These are phyloP conservation scores for Zalaria obscura DNA, from an alignment of 2,329 filamentous ascomycete species.

Conservation along the genomic window DNA sequence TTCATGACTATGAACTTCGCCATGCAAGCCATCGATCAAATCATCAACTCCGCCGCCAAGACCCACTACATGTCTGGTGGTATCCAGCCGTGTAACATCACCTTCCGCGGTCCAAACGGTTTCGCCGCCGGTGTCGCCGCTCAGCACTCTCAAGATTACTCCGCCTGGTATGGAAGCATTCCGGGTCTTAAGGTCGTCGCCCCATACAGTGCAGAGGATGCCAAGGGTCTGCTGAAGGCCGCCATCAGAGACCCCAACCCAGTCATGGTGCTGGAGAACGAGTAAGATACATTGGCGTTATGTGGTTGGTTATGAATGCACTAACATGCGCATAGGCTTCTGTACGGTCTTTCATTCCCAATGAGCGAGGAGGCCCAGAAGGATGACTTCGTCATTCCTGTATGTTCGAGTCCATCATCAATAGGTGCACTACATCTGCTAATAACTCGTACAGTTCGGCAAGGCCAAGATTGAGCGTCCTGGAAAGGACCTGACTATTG, in stretches of 20 bases:
- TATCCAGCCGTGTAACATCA: constrained; percentile 99
- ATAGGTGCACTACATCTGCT: constrained; percentile 1
- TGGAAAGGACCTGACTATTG: constrained; percentile 92
- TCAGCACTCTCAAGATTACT: constrained; percentile 98
- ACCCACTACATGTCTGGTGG: constrained; percentile 99
- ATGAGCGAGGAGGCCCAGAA: constrained; percentile 96
- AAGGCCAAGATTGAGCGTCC: constrained; percentile 98
- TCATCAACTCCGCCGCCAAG: constrained; percentile 98
- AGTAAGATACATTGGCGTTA: constrained; percentile 19
- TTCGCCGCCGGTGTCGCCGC: constrained; percentile 91
- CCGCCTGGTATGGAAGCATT: constrained; percentile 96
- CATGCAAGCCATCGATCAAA: constrained; percentile 99
- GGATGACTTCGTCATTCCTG: constrained; percentile 87
- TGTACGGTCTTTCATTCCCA: constrained; percentile 90
- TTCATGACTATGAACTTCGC: constrained; percentile 99
- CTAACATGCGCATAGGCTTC: constrained; percentile 30
- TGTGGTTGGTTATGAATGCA: background rate
- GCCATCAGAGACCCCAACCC: constrained; percentile 98
- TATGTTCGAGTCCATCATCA: constrained; percentile 15
- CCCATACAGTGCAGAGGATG: constrained; percentile 94
- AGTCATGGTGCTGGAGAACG: constrained; percentile 53
- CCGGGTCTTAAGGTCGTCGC: constrained; percentile 93
- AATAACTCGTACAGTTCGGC: constrained; percentile 48
- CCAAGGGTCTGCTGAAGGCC: constrained; percentile 94
- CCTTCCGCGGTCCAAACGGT: constrained; percentile 97